Evolutionary conservation across 208 protist species (phyloP), one percentile per base, ranked within the genome.

Genomic region (Sergeia podlipaevii): DNA sequence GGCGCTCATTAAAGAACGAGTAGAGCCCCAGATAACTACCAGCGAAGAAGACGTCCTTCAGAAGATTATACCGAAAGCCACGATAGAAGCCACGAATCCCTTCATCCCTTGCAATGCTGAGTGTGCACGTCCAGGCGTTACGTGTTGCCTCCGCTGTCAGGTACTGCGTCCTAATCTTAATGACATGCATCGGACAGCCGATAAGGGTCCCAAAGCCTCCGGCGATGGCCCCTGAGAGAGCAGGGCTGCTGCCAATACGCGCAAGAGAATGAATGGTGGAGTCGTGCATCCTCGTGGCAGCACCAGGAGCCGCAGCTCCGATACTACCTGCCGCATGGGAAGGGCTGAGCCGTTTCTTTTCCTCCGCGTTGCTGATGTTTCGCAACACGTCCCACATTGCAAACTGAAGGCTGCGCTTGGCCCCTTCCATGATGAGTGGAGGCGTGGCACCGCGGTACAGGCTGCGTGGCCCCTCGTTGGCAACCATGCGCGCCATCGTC

Each of bases 81-180:
- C 81, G 64, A 61, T 89, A 95, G 61, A 89, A 95, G 10, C 88
- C 88, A 1, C 23, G 3, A 4, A 82, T 4, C 10, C 88, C 88
- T n/a, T 95, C 81, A 4, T 38, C 56, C 15, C 37, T 23, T 30
- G 58, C 73, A 44, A 95, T 92, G 17, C 75, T 55, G 2, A 52
- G 21, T 47, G 70, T 68, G 52, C 80, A 95, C 36, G 84, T 85
- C 81, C 80, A 89, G 27, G 84, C 77, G 60, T 91, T 95, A 2
- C 62, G 60, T 6, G 74, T 91, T 42, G 48, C 47, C 8, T 34
- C 21, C 2, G 50, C 42, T 0, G 88, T 92, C 28, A 64, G 60
- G 47, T 77, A 80, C 61, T 95, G 88, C 17, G 88, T 92, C 32
- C 80, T 70, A n/a, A 95, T 83, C 54, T 95, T 95, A 28, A 95